Evolutionary conservation across 176 grass and related monocot species (phyloP).

Genomic region (Oryza australiensis): DNA sequence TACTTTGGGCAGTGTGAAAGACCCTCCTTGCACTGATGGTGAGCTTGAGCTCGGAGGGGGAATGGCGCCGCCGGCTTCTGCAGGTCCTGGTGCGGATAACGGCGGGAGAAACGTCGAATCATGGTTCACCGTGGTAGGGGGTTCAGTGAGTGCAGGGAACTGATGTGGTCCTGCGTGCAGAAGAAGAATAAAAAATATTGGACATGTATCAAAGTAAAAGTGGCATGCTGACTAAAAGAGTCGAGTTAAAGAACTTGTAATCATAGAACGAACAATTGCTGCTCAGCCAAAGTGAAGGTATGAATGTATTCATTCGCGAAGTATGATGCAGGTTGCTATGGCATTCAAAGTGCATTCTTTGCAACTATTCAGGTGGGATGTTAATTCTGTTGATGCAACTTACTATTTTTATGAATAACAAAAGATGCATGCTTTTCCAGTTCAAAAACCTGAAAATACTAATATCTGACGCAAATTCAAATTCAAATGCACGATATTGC

Average conservation of each 20-base stretch:
- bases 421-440: not conserved
- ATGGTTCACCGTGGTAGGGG: slow-evolving; percentile 54
- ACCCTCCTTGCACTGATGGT: slow-evolving; percentile 43
- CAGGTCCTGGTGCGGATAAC: slow-evolving; percentile 57
- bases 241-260: not conserved
- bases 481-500: not conserved
- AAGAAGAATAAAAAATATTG: not conserved
- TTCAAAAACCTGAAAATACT: not conserved
- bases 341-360: not conserved
- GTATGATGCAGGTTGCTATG: not conserved
- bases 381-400: not conserved
- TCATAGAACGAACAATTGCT: not conserved
- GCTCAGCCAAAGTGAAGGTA: not conserved
- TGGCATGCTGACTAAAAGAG: not conserved
- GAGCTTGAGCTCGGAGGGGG: slow-evolving; percentile 50
- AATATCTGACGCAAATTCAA: not conserved
- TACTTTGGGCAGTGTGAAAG: slow-evolving; percentile 51
- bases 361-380: not conserved
- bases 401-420: not conserved
- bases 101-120: slow-evolving; percentile 56
- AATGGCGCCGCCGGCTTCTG: slow-evolving; percentile 64
- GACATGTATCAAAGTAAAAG: not conserved
- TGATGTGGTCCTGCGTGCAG: slow-evolving; percentile 52
- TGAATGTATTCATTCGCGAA: not conserved
- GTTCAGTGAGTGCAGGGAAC: slow-evolving; percentile 54